phyloP scores from a whole-genome alignment of 441 rosid species.

The Bruguiera hainesii region DNA sequence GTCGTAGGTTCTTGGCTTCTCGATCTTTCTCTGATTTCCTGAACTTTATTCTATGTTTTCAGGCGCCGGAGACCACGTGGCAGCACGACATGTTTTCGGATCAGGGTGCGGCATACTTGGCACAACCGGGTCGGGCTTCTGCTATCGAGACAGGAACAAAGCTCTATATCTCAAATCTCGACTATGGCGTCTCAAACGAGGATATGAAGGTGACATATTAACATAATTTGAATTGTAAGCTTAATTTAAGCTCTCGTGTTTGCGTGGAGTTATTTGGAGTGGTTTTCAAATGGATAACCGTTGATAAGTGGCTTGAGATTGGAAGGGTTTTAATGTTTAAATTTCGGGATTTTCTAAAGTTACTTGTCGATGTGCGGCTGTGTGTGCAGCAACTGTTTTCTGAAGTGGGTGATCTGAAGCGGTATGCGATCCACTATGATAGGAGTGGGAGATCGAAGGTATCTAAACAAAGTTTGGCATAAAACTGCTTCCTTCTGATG shows the following conservation, averaged over 20 bases:
- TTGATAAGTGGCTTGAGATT: neutral
- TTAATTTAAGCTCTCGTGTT: neutral
- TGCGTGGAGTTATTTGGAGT: neutral
- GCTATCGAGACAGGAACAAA: constrained; percentile 90
- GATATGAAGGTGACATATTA: constrained; percentile 61
- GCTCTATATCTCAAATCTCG: constrained; percentile 86
- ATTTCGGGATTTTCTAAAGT: constrained; percentile 1
- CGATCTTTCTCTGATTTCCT: constrained; percentile 15
- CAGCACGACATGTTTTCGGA: constrained; percentile 78
- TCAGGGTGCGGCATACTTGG: constrained; percentile 38
- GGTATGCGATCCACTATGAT: constrained; percentile 70
- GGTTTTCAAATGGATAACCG: no score
- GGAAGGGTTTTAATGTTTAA: neutral
- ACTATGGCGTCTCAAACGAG: constrained; percentile 88
- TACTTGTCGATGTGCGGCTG: neutral
- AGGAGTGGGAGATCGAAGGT: constrained; percentile 97
- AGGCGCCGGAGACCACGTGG: constrained; percentile 92
- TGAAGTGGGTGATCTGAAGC: constrained; percentile 91
- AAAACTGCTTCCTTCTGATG: constrained; percentile 38
- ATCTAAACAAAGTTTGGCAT: constrained; percentile 42
- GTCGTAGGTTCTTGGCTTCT: constrained; percentile 21
- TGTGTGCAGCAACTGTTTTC: constrained; percentile 70
- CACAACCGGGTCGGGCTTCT: constrained; percentile 48
- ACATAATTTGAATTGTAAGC: neutral
- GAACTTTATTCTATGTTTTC: constrained; percentile 21